Conservation (phyloP, 164 flowering plant genomes). For the Magnolia officinalis region DNA sequence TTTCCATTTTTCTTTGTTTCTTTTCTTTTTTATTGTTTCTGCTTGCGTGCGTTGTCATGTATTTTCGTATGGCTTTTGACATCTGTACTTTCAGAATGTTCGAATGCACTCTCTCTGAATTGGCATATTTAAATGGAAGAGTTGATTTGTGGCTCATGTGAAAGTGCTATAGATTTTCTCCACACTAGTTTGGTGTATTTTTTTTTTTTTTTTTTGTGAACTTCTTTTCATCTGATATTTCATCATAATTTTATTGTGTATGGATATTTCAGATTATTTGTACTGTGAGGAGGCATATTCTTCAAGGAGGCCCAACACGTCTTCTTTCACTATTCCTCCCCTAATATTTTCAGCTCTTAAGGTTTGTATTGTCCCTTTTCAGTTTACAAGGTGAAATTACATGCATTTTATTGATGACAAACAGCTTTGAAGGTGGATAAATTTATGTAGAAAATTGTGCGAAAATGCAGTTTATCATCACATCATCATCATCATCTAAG, state of each 20-base stretch:
- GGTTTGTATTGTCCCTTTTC: conserved; percentile 26
- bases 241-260: conserved; percentile 1
- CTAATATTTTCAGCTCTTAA: conserved; percentile 54
- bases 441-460: neutral
- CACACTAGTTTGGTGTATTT: neutral
- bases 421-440: neutral
- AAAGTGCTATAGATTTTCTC: neutral
- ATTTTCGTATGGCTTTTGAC: neutral
- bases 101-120: neutral
- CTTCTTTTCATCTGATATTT: neutral
- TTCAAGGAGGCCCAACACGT: conserved; percentile 52
- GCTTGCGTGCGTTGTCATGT: neutral
- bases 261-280: conserved; percentile 49
- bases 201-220: neutral
- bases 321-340: conserved; percentile 58
- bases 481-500: neutral
- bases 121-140: neutral
- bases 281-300: conserved; percentile 48
- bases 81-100: neutral
- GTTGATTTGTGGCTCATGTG: neutral
- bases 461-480: neutral
- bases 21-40: too few relatives aligned
- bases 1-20: neutral
- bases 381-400: neutral
- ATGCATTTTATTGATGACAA: neutral